Base-by-base conservation (phyloP, 1,139 yeast genomes). In the Yamadazyma diddensiae region DNA sequence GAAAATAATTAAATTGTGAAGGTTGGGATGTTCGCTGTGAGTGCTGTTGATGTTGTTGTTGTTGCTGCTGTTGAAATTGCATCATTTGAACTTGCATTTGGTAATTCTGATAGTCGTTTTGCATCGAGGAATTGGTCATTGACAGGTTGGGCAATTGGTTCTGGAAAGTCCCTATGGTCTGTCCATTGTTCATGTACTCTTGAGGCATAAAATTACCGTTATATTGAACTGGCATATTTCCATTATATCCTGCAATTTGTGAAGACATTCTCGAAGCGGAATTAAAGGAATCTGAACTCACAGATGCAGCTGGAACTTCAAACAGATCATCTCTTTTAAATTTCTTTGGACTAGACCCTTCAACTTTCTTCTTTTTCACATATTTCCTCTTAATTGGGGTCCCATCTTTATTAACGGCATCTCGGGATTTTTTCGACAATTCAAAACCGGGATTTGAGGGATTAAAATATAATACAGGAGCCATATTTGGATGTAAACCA, bases 401-500 rank as follows among this genome's bases (percentile, higher is more conserved):
- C 9, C 69, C 65, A 33, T 65, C 71, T 40, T 66, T 66, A 34
- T 62, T 58, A 19, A 54, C 43, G 3, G 35, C 9, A 13, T 64
- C 68, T 47, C 73, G 75, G 15, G 63, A 51, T 47, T 75, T 73
- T 37, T 68, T 65, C 11, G 72, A 70, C 12, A 79, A 56, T 8
- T 56, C 62, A 34, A 77, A 64, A 36, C 67, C 64, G 9, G 71
- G 69, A 30, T 77, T 77, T 35, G 62, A 62, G 16, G 71, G 57
- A 38, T 69, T 72, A 38, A 75, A 66, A 35, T 62, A 64, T 36
- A 78, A 51, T 3, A 78, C 75, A 0, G 79, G 77, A 1, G 80
- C 81, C 43, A 70, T 61, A 21, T 73, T 77, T 23, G 76, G 71
- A 3, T 73, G 58, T 11, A 78, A 69, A 3, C 77, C 75, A 46